Evolutionary conservation across 805 yeast genomes (phyloP).

Genomic region (Cyberlindnera bimundalis): DNA sequence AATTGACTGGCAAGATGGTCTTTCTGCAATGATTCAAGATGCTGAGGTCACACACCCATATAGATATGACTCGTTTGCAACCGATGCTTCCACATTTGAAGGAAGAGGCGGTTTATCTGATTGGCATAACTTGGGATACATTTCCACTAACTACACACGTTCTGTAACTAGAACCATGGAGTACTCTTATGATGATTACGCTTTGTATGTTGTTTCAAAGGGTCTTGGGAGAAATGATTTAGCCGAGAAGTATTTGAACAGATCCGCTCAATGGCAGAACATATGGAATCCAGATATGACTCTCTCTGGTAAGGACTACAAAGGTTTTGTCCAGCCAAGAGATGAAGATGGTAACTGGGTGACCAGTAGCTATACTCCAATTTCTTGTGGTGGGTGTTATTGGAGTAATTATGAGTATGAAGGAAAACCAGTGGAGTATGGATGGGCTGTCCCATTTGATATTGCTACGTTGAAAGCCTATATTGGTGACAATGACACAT

Average conservation of each 20-base stretch:
- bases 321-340: constrained; percentile 35
- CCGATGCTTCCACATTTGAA: constrained; percentile 31
- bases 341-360: constrained; percentile 31
- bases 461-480: constrained; percentile 27
- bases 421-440: constrained; percentile 34
- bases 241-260: constrained; percentile 28
- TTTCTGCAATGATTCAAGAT: constrained; percentile 33
- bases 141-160: constrained; percentile 32
- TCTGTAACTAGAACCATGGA: constrained; percentile 36
- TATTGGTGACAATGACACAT: constrained; percentile 29
- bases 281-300: constrained; percentile 33
- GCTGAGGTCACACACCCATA: constrained; percentile 35
- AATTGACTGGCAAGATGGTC: constrained; percentile 33
- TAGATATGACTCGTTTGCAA: constrained; percentile 27
- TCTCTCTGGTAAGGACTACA: constrained; percentile 22
- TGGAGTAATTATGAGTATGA: constrained; percentile 35
- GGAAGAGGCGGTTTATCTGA: constrained; percentile 37
- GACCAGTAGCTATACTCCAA: constrained; percentile 28
- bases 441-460: constrained; percentile 37
- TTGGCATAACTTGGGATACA: constrained; percentile 33
- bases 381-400: constrained; percentile 34
- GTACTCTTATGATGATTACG: constrained; percentile 36
- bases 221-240: constrained; percentile 28
- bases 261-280: constrained; percentile 36
- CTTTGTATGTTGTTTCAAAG: constrained; percentile 32